Conservation (phyloP, 1,139 yeast species). For the Lodderomyces orthopsilosis region DNA sequence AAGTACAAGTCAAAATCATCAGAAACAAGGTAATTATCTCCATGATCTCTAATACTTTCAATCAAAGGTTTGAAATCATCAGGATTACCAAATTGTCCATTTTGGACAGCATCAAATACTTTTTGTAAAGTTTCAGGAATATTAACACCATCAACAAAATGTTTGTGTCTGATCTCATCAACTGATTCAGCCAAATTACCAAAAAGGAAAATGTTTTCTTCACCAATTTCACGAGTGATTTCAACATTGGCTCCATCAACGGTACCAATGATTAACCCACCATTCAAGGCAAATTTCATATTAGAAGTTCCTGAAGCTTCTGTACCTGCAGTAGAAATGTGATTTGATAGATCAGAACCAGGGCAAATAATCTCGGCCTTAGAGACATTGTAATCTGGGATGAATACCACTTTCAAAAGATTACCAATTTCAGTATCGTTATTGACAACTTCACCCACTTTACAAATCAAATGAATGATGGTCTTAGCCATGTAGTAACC, state of each 20-base stretch:
- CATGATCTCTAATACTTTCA: slow-evolving; percentile 67
- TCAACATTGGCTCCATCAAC: slow-evolving; percentile 98
- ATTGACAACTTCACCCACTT: slow-evolving; percentile 79
- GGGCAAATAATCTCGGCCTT: slow-evolving; percentile 91
- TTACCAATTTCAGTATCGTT: slow-evolving; percentile 72
- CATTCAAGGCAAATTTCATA: slow-evolving; percentile 93
- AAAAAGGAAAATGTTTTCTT: slow-evolving; percentile 86
- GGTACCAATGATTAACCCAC: slow-evolving; percentile 92
- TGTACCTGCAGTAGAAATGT: slow-evolving; percentile 97
- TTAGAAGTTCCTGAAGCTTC: slow-evolving; percentile 96
- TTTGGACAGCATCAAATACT: slow-evolving; percentile 69
- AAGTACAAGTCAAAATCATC: slow-evolving; percentile 88
- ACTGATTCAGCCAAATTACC: slow-evolving; percentile 90
- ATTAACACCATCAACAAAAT: slow-evolving; percentile 55
- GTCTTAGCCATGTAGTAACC: slow-evolving; percentile 95
- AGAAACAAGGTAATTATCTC: slow-evolving; percentile 82
- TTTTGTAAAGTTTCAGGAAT: slow-evolving; percentile 54
- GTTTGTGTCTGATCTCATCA: slow-evolving; percentile 77
- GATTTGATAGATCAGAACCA: slow-evolving; percentile 88
- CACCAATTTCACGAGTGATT: slow-evolving; percentile 90
- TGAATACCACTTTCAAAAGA: slow-evolving; percentile 77
- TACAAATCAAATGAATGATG: slow-evolving; percentile 79
- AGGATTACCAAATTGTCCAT: slow-evolving; percentile 70
- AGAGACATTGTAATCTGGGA: slow-evolving; percentile 91
- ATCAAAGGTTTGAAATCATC: slow-evolving; percentile 67